Conservation (phyloP, 2,329 filamentous ascomycete species). For the Lachnum nothofagi region DNA sequence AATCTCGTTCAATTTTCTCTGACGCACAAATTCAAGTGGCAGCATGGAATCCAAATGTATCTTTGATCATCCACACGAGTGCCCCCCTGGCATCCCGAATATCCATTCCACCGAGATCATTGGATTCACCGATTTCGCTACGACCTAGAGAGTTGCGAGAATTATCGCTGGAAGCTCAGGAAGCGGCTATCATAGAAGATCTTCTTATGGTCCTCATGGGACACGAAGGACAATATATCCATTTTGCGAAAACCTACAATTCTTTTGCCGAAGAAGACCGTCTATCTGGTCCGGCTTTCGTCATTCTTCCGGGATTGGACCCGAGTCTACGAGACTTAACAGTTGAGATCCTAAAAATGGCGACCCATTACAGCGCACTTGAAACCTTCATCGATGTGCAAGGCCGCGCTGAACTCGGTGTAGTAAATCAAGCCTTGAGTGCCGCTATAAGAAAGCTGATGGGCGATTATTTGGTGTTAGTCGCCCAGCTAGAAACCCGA, state of each 20-base stretch:
- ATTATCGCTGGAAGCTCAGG: slow-evolving; percentile 74
- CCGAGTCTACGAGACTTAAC: slow-evolving; percentile 86
- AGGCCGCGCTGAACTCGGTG: slow-evolving; percentile 85
- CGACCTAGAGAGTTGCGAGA: slow-evolving; percentile 64
- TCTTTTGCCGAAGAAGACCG: slow-evolving; percentile 81
- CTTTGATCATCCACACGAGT: slow-evolving; percentile 60
- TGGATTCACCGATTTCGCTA: slow-evolving; percentile 62
- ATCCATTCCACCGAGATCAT: slow-evolving; percentile 67
- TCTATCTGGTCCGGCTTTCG: slow-evolving; percentile 74
- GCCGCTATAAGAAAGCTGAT: slow-evolving; percentile 88
- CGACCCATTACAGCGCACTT: slow-evolving; percentile 85
- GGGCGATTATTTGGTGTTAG: slow-evolving; percentile 87
- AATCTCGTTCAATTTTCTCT: background rate
- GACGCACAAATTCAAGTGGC: slow-evolving; percentile 29
- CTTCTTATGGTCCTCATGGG: slow-evolving; percentile 95
- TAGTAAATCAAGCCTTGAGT: slow-evolving; percentile 91
- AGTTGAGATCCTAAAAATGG: slow-evolving; percentile 84
- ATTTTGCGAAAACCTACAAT: slow-evolving; percentile 77
- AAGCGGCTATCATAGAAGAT: slow-evolving; percentile 82
- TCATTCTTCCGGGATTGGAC: slow-evolving; percentile 76
- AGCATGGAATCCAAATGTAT: slow-evolving; percentile 76
- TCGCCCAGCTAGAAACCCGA: slow-evolving; percentile 93
- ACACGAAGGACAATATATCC: slow-evolving; percentile 92
- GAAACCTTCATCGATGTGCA: slow-evolving; percentile 93
- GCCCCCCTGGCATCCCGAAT: slow-evolving; percentile 47